Conservation (phyloP, 2,329 filamentous ascomycete genomes). For the Parastagonospora avenae region DNA sequence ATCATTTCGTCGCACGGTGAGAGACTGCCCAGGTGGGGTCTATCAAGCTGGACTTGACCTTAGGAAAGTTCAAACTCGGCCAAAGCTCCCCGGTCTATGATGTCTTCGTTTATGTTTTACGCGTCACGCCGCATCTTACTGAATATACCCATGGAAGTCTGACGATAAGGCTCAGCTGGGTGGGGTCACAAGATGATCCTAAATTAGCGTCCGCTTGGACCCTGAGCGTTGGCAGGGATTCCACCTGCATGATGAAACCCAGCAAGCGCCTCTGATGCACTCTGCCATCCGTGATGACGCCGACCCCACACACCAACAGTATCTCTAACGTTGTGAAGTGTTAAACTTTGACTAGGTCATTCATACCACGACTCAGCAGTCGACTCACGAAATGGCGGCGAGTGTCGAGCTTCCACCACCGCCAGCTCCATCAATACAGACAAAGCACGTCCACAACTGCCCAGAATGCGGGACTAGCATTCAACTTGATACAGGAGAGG, state of each 20-base stretch:
- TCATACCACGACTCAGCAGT: background rate
- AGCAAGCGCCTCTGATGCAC: background rate
- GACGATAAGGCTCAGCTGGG: no score
- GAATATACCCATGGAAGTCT: no score
- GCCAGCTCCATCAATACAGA: slow-evolving; percentile 23
- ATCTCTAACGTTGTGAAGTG: background rate
- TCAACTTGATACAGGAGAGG: slow-evolving; percentile 11
- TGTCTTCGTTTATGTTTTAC: no score
- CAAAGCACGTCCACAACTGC: slow-evolving; percentile 37
- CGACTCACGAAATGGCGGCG: slow-evolving; percentile 21
- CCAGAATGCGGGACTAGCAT: slow-evolving; percentile 38
- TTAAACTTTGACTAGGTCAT: background rate
- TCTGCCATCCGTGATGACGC: background rate
- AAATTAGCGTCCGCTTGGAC: background rate
- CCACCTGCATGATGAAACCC: slow-evolving; percentile 3
- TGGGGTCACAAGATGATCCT: background rate
- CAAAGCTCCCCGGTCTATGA: no score
- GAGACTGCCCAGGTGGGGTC: no score
- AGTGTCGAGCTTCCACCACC: slow-evolving; percentile 15
- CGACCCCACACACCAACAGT: slow-evolving; percentile 1
- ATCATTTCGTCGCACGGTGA: no score
- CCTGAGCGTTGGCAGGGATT: background rate
- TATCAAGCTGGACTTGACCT: no score
- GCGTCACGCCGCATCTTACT: no score
- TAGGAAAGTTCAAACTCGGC: no score